Evolutionary conservation across 371 early-diverging fungal genomes (phyloP).

Genomic region (Haplosporangium sp.): DNA sequence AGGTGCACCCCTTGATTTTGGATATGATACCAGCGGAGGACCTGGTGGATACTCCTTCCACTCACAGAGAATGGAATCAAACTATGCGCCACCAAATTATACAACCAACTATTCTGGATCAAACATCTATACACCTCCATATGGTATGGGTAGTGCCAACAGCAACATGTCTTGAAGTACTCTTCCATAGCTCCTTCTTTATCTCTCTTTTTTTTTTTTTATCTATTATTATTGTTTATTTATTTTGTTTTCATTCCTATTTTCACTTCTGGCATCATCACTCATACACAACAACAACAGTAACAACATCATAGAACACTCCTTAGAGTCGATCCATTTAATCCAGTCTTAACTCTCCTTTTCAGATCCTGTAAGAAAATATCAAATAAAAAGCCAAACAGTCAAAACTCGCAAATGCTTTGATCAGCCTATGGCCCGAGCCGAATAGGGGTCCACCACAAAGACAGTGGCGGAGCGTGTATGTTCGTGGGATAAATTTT

Average conservation of each 20-base stretch:
- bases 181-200: not conserved
- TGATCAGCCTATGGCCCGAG: too few species aligned
- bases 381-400: too few species aligned
- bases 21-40: constrained; percentile 40
- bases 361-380: too few species aligned
- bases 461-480: too few species aligned
- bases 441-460: too few species aligned
- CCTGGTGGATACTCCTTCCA: constrained; percentile 37
- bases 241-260: not conserved
- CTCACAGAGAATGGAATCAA: constrained; percentile 44
- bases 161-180: constrained; percentile 8
- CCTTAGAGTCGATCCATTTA: too few species aligned
- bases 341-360: too few species aligned
- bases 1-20: constrained; percentile 34
- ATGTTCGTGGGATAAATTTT: not conserved
- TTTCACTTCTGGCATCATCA: too few species aligned
- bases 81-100: constrained; percentile 28
- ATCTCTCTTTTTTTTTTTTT: not conserved
- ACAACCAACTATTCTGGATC: constrained; percentile 35
- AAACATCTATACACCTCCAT: constrained; percentile 24
- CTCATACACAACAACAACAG: too few species aligned
- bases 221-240: not conserved
- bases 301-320: too few species aligned
- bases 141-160: constrained; percentile 13
- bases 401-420: too few species aligned